phyloP scores from a whole-genome alignment of 306 rosid species.

The Rosa rugosa region DNA sequence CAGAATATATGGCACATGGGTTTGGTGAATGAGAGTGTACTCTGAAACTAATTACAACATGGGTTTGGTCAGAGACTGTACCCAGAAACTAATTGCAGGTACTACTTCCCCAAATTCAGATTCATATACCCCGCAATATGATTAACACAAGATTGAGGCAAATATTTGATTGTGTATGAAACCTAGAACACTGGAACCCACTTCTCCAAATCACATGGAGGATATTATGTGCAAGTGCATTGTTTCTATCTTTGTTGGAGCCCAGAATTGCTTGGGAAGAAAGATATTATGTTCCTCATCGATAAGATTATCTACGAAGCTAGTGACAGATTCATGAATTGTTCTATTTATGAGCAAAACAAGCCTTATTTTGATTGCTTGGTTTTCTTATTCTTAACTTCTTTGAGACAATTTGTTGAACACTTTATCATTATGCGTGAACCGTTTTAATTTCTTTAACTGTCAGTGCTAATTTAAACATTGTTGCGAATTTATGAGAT shows the following conservation, averaged over 20 bases:
- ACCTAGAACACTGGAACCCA: conserved; percentile 1
- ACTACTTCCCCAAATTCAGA: neutral
- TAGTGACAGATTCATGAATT: neutral
- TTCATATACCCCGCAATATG: neutral
- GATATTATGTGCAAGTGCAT: neutral
- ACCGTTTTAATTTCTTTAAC: neutral
- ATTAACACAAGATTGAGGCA: neutral
- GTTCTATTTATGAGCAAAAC: neutral
- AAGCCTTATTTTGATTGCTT: neutral
- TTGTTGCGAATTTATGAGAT: neutral
- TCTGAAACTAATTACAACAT: conserved; percentile 5
- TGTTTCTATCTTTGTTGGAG: neutral
- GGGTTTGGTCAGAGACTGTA: neutral
- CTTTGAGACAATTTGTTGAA: neutral
- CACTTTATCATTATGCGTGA: neutral
- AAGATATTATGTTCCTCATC: neutral
- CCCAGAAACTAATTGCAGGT: neutral
- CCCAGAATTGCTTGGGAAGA: conserved; percentile 1
- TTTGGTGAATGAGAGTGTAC: neutral
- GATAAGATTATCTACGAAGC: neutral
- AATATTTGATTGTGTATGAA: neutral
- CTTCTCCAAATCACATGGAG: conserved; percentile 8
- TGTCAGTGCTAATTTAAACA: neutral
- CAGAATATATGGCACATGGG: neutral
- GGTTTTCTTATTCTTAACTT: neutral